phyloP scores from a whole-genome alignment of 768 basidiomycete genomes.

The Xanthoconium stramineum region DNA sequence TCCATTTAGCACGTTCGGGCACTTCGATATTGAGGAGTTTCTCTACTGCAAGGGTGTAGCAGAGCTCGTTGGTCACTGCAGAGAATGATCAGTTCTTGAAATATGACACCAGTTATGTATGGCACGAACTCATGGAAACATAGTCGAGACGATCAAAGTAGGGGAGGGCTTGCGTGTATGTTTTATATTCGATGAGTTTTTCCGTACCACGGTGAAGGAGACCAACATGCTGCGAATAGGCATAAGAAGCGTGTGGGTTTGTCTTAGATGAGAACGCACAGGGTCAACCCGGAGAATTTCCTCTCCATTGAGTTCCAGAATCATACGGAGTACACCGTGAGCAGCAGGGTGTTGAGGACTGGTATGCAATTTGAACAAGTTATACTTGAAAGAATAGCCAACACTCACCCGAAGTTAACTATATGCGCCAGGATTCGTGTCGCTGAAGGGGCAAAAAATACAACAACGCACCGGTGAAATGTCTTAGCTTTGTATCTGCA shows the following conservation, averaged over 20 bases:
- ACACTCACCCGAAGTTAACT: constrained; percentile 89
- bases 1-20: constrained; percentile 97
- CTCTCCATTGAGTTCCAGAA: constrained; percentile 96
- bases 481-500: constrained; percentile 79
- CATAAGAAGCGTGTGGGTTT: constrained; percentile 1
- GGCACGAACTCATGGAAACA: constrained; percentile 91
- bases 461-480: constrained; percentile 77
- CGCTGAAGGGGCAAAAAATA: neutral
- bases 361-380: neutral
- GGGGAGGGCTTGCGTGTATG: constrained; percentile 93
- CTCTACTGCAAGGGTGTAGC: constrained; percentile 96
- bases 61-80: constrained; percentile 97
- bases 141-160: constrained; percentile 99
- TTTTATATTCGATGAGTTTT: constrained; percentile 99
- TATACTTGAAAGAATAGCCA: neutral
- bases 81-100: constrained; percentile 4
- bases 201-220: constrained; percentile 97
- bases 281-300: constrained; percentile 87
- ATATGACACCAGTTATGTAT: neutral
- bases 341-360: constrained; percentile 95
- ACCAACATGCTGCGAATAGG: constrained; percentile 74
- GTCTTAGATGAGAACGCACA: constrained; percentile 36
- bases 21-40: constrained; percentile 97
- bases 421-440: constrained; percentile 8
- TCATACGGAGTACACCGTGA: constrained; percentile 96